Evolutionary conservation across 352 stramenopile genomes (phyloP), one percentile per base, ranked within the genome.

Genomic region (Hyaloperonospora brassicae): DNA sequence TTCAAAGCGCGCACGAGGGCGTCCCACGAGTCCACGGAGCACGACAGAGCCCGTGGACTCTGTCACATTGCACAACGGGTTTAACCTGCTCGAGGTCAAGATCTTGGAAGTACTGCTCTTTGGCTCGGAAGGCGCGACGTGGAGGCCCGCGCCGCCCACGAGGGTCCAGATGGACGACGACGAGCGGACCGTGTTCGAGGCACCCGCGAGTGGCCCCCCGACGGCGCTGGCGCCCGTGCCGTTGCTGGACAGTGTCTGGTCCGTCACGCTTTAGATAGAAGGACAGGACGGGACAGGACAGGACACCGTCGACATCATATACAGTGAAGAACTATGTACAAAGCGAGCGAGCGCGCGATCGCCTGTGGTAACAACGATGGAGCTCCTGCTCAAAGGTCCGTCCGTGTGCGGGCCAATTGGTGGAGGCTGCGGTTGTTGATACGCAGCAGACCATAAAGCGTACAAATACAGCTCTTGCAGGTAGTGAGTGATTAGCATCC

Each of bases 91-190:
- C n/a, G 65, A 73, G 34, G 61, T 75, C 22, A 36, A 59, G 50
- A 69, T 75, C 50, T 54, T 75, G 21, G 59, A 75, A 39, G 56
- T 72, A 44, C 50, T 75, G 52, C 59, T 75, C 14, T 72, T 75
- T 34, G 63, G 64, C 9, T 43, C 63, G 1, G 64, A 66, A 38
- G 30, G 45, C 14, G 9, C 30, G 43, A 45, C 25, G 1, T 47
- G 47, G n/a, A 45, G 44, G 27, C 48, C 47, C 38, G 8, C 40
- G 2, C 14, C 34, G 22, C 49, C 52, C 2, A 36, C 47, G 36
- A 30, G 23, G 23, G 4, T 66, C 17, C n/a, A n/a, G n/a, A 55
- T 64, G 42, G 50, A 57, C 17, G 45, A 57, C 12, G 22, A 30
- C 12, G 27, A 31, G 27, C 7, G 23, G 14, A 14, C 13, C 34